phyloP scores from a whole-genome alignment of 2,329 filamentous ascomycete species.

The Mariannaea sp. region DNA sequence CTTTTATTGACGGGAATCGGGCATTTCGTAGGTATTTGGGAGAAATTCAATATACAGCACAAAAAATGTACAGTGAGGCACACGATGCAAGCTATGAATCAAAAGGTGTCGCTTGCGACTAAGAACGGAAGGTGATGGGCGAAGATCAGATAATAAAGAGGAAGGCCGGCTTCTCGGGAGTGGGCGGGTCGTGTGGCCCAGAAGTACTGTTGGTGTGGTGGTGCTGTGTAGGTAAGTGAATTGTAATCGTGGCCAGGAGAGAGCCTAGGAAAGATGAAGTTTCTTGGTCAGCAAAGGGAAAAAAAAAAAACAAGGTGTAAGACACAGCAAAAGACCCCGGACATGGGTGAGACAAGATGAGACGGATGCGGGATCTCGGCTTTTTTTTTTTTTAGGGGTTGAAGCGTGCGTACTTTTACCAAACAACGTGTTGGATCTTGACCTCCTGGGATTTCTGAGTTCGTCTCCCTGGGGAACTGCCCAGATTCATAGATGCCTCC shows the following conservation, averaged over 20 bases:
- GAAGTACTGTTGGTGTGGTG: too few relatives aligned
- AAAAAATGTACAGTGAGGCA: background rate
- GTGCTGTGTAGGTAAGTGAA: constrained; percentile 2
- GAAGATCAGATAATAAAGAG: constrained; percentile 16
- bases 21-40: constrained; percentile 26
- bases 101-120: constrained; percentile 3
- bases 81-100: background rate
- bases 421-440: constrained; percentile 1
- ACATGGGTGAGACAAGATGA: constrained; percentile 17
- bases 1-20: constrained; percentile 25
- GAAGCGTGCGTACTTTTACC: background rate
- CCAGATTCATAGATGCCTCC: background rate
- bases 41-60: background rate
- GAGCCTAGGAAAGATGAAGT: background rate
- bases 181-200: constrained; percentile 16
- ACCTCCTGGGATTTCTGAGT: too few relatives aligned
- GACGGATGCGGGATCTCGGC: constrained; percentile 20
- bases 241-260: constrained; percentile 16
- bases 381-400: constrained; percentile 1
- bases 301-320: background rate
- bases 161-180: constrained; percentile 24
- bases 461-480: background rate
- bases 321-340: background rate
- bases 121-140: constrained; percentile 22
- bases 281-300: constrained; percentile 11